Conservation (phyloP, 2,329 filamentous ascomycete species). For the Claviceps purpurea region DNA sequence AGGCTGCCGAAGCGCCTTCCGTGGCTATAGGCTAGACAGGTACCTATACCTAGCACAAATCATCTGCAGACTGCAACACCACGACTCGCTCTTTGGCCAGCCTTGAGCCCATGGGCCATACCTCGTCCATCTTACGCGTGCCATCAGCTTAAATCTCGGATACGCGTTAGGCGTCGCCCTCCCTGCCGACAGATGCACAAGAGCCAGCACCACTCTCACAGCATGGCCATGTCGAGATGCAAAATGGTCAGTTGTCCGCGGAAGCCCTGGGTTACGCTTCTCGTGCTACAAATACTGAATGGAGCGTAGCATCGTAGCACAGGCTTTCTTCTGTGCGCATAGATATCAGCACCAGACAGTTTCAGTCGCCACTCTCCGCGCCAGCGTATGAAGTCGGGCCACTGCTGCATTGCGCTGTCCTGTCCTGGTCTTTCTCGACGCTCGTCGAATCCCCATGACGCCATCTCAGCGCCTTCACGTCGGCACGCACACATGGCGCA, state of each 20-base stretch:
- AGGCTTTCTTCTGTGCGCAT: background rate
- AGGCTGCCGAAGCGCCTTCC: background rate
- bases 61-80: background rate
- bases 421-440: background rate
- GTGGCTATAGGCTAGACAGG: background rate
- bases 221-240: background rate
- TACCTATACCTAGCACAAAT: background rate
- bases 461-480: background rate
- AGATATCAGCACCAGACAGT: background rate
- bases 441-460: background rate
- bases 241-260: background rate
- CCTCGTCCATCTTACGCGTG: background rate
- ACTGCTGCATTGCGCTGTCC: background rate
- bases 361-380: background rate
- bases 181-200: background rate
- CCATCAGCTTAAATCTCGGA: background rate
- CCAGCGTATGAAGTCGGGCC: background rate
- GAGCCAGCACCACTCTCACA: background rate
- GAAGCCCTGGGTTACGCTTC: background rate
- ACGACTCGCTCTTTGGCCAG: background rate
- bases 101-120: background rate
- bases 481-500: background rate
- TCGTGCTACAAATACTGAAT: background rate
- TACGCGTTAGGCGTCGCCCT: background rate
- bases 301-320: background rate